phyloP scores from a whole-genome alignment of 2,329 filamentous ascomycete genomes.

The Bipolaris zeicola region DNA sequence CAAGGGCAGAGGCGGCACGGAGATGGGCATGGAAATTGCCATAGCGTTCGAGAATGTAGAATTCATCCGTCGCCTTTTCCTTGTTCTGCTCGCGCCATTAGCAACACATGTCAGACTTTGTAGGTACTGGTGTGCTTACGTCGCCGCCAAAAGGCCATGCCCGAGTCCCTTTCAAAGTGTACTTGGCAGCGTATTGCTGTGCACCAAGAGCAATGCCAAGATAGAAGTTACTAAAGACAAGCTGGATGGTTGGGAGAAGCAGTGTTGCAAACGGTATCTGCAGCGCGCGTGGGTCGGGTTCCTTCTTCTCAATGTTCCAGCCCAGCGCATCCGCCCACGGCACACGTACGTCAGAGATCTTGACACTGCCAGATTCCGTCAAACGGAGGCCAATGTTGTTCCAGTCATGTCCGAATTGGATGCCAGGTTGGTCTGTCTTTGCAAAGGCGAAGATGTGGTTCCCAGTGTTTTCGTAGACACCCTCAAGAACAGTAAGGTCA shows the following conservation, averaged over 20 bases:
- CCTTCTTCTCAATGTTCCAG: conserved; percentile 60
- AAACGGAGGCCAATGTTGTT: conserved; percentile 67
- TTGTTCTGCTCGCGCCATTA: conserved; percentile 53
- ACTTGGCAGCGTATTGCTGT: conserved; percentile 60
- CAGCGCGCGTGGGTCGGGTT: conserved; percentile 58
- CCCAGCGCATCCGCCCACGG: conserved; percentile 68
- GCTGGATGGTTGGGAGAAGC: conserved; percentile 67
- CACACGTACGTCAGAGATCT: conserved; percentile 62
- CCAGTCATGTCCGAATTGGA: conserved; percentile 66
- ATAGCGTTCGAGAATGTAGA: conserved; percentile 68
- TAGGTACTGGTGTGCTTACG: conserved; percentile 13
- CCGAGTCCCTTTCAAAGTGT: conserved; percentile 62
- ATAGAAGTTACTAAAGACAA: conserved; percentile 71
- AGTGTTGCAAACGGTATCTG: conserved; percentile 61
- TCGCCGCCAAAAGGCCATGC: conserved; percentile 70
- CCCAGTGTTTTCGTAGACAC: conserved; percentile 62
- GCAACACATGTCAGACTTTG: not conserved
- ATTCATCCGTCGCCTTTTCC: conserved; percentile 64
- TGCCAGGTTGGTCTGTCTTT: conserved; percentile 62
- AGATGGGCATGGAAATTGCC: conserved; percentile 68
- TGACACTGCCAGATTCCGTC: conserved; percentile 68
- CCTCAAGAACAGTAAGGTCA: conserved; percentile 69
- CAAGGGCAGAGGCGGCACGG: conserved; percentile 63
- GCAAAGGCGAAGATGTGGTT: conserved; percentile 69
- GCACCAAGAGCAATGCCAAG: conserved; percentile 67